Evolutionary conservation across 1,139 yeast genomes (phyloP).

Genomic region (Lipomyces yarrowii): DNA sequence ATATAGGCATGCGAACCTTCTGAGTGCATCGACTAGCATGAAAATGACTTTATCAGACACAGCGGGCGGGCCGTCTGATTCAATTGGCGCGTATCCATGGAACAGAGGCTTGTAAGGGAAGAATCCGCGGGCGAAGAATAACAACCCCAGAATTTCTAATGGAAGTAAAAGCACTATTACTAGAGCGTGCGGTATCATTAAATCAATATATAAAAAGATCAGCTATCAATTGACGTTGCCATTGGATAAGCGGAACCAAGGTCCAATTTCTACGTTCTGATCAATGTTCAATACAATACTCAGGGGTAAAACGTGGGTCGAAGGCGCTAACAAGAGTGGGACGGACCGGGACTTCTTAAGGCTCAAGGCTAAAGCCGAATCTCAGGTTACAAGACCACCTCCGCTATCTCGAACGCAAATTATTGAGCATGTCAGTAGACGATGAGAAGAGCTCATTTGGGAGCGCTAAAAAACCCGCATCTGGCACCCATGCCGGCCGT

Average conservation of each 20-base stretch:
- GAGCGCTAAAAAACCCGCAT: too few relatives aligned
- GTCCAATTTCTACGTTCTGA: background rate
- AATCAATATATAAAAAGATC: background rate
- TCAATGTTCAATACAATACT: background rate
- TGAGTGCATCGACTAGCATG: slow-evolving; percentile 90
- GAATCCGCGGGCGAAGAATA: slow-evolving; percentile 76
- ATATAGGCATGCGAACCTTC: slow-evolving; percentile 43
- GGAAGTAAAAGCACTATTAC: slow-evolving; percentile 11
- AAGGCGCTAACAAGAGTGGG: too few relatives aligned
- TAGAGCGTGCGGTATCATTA: slow-evolving; percentile 13
- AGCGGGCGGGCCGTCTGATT: slow-evolving; percentile 44
- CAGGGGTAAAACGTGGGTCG: background rate
- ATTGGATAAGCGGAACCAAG: background rate
- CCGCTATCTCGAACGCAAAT: too few relatives aligned
- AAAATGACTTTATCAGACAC: slow-evolving; percentile 70
- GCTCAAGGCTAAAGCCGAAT: too few relatives aligned
- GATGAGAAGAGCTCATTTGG: too few relatives aligned
- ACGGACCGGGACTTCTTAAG: too few relatives aligned
- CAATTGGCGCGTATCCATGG: slow-evolving; percentile 50
- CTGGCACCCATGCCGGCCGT: too few relatives aligned
- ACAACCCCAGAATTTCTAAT: slow-evolving; percentile 48
- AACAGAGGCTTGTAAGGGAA: slow-evolving; percentile 83
- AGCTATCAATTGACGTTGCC: background rate
- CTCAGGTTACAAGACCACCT: too few relatives aligned
- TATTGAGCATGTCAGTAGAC: too few relatives aligned